phyloP scores from a whole-genome alignment of 257 asterid species.

The Penstemon eatonii region DNA sequence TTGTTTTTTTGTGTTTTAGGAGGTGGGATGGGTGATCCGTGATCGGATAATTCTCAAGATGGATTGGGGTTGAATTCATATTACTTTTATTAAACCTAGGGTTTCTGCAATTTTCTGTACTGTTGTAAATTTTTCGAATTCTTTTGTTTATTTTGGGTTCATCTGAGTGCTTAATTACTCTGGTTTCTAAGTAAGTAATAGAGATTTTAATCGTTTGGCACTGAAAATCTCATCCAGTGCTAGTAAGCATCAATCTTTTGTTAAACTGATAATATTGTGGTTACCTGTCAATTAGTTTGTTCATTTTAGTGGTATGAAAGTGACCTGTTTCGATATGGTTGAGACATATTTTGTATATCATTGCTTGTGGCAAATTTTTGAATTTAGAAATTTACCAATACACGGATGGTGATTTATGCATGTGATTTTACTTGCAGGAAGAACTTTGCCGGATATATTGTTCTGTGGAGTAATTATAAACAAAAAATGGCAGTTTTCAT shows the following conservation, averaged over 20 bases:
- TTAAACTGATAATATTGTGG: conserved; percentile 18
- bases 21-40: conserved; percentile 31
- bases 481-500: no score
- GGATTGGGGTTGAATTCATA: conserved; percentile 24
- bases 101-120: conserved; percentile 12
- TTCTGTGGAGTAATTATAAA: neutral
- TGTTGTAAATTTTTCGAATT: neutral
- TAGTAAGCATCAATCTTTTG: neutral
- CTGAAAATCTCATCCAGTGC: neutral
- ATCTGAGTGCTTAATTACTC: conserved; percentile 18
- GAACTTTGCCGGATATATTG: neutral
- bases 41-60: conserved; percentile 33
- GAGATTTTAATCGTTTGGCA: conserved; percentile 4
- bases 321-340: conserved; percentile 2
- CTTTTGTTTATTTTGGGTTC: conserved; percentile 10
- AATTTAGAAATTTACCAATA: conserved; percentile 1
- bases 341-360: neutral
- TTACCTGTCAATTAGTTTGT: conserved; percentile 19
- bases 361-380: neutral
- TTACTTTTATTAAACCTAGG: conserved; percentile 15
- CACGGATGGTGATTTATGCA: neutral
- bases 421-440: neutral
- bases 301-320: conserved; percentile 23
- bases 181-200: conserved; percentile 21
- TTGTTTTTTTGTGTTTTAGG: conserved; percentile 12